Evolutionary conservation across 371 early-diverging fungal genomes (phyloP), one percentile per base, ranked within the genome.

Genomic region (Rhizopus microsporus): DNA sequence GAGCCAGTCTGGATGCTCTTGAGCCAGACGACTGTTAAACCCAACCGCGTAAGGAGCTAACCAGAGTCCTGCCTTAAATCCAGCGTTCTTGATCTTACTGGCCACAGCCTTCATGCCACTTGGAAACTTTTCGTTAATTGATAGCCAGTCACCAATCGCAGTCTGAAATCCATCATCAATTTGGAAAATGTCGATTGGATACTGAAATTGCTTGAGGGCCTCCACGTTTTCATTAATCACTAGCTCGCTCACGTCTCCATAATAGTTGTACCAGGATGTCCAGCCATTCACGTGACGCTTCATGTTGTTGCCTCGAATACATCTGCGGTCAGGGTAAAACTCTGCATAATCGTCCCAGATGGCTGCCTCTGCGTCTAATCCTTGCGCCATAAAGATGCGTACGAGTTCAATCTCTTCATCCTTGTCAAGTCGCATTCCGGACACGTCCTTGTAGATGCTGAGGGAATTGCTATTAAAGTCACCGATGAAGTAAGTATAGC

Each of bases 121-220:
- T 0, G 85, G 83, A 45, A 85, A 85, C 54, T 79, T 81, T 34
- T 60, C 50, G 37, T 67, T 78, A 53, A 82, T 69, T 1, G 69
- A 74, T 4, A 85, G 63, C 83, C 85, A 85, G 46, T 85, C 85
- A 12, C 85, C 85, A 39, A 85, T 81, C 13, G 78, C 72, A 0
- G 81, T 80, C 50, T 77, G 77, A 48, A 76, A 85, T 3, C 85
- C 85, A 56, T 85, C 85, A 48, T 85, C 83, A 29, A 85, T 81
- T 61, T 85, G 85, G 51, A 85, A 82, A 7, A 83, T 78, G 44
- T 80, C 68, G 54, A 79, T 82, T 1, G 85, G 82, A 61, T 80
- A 82, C 5, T 69, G 62, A 16, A 72, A 52, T 2, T 69, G 51
- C 30, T 70, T 53, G 5, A 77, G 59, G 6, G 80, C 76, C 2